These are phyloP conservation scores for Didymella lethalis DNA, from an alignment of 2,329 filamentous ascomycete species.

Conservation along the genomic window DNA sequence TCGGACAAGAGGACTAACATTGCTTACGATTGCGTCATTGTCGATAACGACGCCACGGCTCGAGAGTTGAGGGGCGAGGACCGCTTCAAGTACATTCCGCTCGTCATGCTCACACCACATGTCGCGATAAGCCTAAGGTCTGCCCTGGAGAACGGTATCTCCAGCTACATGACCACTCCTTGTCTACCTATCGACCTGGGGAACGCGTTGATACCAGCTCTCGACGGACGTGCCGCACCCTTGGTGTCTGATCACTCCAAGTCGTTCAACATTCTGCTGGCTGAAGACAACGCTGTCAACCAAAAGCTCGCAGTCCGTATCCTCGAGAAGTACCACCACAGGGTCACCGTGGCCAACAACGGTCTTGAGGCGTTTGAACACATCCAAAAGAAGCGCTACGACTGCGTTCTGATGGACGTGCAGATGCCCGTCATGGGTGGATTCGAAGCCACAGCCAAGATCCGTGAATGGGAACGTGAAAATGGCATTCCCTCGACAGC, in stretches of 20 bases:
- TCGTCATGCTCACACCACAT: constrained; percentile 87
- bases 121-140: constrained; percentile 94
- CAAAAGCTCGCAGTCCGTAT: constrained; percentile 96
- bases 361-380: constrained; percentile 91
- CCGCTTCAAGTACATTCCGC: constrained; percentile 97
- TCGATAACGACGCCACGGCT: constrained; percentile 93
- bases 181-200: constrained; percentile 93
- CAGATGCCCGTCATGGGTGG: constrained; percentile 99
- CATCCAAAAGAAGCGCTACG: constrained; percentile 91
- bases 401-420: constrained; percentile 98
- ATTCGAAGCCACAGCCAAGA: constrained; percentile 96
- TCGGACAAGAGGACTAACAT: constrained; percentile 58
- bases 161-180: constrained; percentile 98
- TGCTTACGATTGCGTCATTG: constrained; percentile 92
- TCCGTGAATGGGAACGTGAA: constrained; percentile 90
- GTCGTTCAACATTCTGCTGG: constrained; percentile 92
- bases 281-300: constrained; percentile 97
- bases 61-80: constrained; percentile 83
- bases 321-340: constrained; percentile 93
- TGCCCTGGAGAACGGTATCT: constrained; percentile 91
- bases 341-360: constrained; percentile 92
- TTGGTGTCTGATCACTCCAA: constrained; percentile 92
- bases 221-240: constrained; percentile 91
- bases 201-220: constrained; percentile 93
- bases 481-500: constrained; percentile 83